These are phyloP conservation scores for Talaromyces trachyspermus DNA, from an alignment of 495 filamentous ascomycete genomes.

Conservation along the genomic window DNA sequence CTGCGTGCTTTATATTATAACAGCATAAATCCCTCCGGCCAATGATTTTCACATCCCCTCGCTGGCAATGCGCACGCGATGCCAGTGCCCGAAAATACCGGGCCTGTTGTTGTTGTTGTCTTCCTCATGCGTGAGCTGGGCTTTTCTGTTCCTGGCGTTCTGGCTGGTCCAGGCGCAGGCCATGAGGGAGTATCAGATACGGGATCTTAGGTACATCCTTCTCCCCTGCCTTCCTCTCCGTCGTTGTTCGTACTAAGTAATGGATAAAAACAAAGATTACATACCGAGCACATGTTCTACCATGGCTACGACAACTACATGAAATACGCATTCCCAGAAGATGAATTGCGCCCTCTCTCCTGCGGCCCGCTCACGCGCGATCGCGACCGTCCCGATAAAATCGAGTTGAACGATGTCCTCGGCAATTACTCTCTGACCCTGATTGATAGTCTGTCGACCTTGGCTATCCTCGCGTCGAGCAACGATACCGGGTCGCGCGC, in stretches of 20 bases:
- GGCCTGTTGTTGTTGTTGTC: slow-evolving; percentile 22
- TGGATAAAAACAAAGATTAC: too few relatives aligned
- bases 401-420: slow-evolving; percentile 90
- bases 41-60: slow-evolving; percentile 8
- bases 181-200: slow-evolving; percentile 34
- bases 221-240: not conserved
- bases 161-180: slow-evolving; percentile 33
- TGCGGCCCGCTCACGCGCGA: slow-evolving; percentile 81
- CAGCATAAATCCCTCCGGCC: too few relatives aligned
- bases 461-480: slow-evolving; percentile 81
- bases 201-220: slow-evolving; percentile 29
- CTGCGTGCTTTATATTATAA: too few relatives aligned
- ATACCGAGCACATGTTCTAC: slow-evolving; percentile 85
- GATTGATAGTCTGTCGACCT: slow-evolving; percentile 87
- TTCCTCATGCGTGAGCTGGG: slow-evolving; percentile 31
- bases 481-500: slow-evolving; percentile 50
- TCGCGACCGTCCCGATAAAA: slow-evolving; percentile 65
- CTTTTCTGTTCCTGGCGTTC: slow-evolving; percentile 28
- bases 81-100: slow-evolving; percentile 34
- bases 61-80: slow-evolving; percentile 40
- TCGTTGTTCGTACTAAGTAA: too few relatives aligned
- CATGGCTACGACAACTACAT: slow-evolving; percentile 97
- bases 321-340: slow-evolving; percentile 88
- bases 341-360: slow-evolving; percentile 85
- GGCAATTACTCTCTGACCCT: slow-evolving; percentile 95